phyloP scores from a whole-genome alignment of 2,329 filamentous ascomycete species.

The Trichoderma semiorbis region DNA sequence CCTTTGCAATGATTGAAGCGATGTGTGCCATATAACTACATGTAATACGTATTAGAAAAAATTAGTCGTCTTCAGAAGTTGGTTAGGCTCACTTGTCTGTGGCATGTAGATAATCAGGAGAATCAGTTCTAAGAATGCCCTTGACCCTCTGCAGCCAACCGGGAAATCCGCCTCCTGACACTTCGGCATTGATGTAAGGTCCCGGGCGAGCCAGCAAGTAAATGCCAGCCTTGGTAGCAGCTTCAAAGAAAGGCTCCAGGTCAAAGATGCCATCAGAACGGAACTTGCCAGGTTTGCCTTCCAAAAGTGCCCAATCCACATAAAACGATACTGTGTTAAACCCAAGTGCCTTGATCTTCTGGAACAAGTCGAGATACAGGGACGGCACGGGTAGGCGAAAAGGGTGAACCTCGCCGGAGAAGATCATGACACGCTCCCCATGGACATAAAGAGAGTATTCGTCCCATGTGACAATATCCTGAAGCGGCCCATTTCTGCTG shows the following conservation, averaged over 20 bases:
- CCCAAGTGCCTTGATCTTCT: conserved; percentile 78
- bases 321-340: conserved; percentile 81
- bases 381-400: conserved; percentile 50
- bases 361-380: conserved; percentile 66
- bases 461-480: conserved; percentile 63
- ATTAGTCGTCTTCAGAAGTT: neutral
- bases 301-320: conserved; percentile 72
- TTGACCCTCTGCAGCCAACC: conserved; percentile 73
- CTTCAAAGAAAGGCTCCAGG: conserved; percentile 71
- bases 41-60: conserved; percentile 1
- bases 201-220: conserved; percentile 71
- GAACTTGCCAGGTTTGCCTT: conserved; percentile 69
- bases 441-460: conserved; percentile 66
- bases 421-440: conserved; percentile 68
- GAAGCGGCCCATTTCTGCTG: conserved; percentile 26
- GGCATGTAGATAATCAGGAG: conserved; percentile 59
- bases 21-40: conserved; percentile 59
- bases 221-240: conserved; percentile 68
- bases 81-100: conserved; percentile 54
- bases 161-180: conserved; percentile 72
- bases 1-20: conserved; percentile 64
- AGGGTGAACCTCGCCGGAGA: conserved; percentile 71
- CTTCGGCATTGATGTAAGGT: conserved; percentile 77
- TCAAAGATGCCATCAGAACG: conserved; percentile 68
- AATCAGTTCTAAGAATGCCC: conserved; percentile 60